Base-by-base conservation (phyloP, 495 filamentous ascomycete species). In the Xylaria castorea region DNA sequence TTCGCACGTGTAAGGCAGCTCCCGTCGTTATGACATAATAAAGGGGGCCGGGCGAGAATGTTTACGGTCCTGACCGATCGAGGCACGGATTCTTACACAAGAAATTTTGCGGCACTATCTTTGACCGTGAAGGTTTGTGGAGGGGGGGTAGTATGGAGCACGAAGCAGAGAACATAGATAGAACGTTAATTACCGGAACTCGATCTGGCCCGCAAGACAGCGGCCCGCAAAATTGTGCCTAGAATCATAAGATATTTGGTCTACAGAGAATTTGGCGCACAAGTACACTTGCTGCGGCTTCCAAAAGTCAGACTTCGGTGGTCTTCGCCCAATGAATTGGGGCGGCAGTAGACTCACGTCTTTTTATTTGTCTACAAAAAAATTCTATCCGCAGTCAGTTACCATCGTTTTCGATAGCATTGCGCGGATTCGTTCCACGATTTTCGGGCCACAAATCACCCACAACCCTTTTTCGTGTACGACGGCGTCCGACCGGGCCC, bases 291-390 rank as follows among this genome's bases (percentile, higher is more conserved):
- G 32, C 27, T 64, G 22, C 48, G 32, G n/a, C 27, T 51, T 22
- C 22, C 8, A 51, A 1, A 38, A 53, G 14, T 53, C 46, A 67
- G 34, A 62, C 16, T n/a, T 71, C 16, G 36, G n/a, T 34, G 14
- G 44, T 32, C 20, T 20, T 27, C 34, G 46, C 68, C 40, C 11
- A 32, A 63, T 36, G 2, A 18, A 61, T 36, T 65, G 32, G 50
- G 55, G 50, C 25, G 61, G 42, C 50, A 32, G 38, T 48, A 36
- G 50, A 71, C 70, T 71, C 70, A 66, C 48, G 61, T 71, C 55
- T 65, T 57, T 22, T 51, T 38, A 71, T 65, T 64, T 58, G 27
- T 71, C 70, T 71, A 63, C 38, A 14, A 63, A 30, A 30, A 34
- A 60, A 0, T 53, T 44, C 32, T 38, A 53, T 67, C 30, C 25